phyloP scores from a whole-genome alignment of 2,329 filamentous ascomycete species.

The Ophiognomonia clavigignenti-juglandacearum region DNA sequence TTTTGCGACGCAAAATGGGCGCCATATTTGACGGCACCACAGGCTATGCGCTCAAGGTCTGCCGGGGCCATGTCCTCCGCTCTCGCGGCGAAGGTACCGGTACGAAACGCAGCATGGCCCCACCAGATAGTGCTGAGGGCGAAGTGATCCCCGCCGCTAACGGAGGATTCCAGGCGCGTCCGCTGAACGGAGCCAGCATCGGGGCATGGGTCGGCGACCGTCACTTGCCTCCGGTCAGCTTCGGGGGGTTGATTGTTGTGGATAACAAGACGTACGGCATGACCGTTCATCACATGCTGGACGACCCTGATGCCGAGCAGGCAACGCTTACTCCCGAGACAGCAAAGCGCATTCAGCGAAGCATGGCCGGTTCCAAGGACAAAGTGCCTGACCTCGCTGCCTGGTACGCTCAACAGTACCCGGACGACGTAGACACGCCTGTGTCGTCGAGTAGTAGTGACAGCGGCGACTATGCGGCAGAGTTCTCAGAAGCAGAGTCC shows the following conservation, averaged over 20 bases:
- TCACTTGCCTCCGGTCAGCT: conserved; percentile 85
- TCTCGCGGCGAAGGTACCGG: conserved; percentile 44
- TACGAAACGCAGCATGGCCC: conserved; percentile 34
- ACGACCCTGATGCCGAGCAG: conserved; percentile 51
- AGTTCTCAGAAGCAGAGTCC: conserved; percentile 59
- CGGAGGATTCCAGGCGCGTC: conserved; percentile 71
- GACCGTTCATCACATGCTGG: conserved; percentile 96
- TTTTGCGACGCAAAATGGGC: conserved; percentile 64
- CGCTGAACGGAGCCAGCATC: conserved; percentile 84
- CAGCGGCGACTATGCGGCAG: conserved; percentile 53
- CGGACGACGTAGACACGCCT: conserved; percentile 30
- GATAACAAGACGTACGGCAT: conserved; percentile 85
- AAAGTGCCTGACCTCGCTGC: conserved; percentile 32
- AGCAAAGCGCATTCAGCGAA: conserved; percentile 18
- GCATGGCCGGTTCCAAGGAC: conserved; percentile 20
- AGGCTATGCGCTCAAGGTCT: conserved; percentile 65
- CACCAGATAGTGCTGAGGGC: conserved; percentile 22
- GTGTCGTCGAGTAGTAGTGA: conserved; percentile 34
- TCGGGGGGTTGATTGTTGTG: conserved; percentile 81
- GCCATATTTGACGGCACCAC: conserved; percentile 58
- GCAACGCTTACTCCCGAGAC: conserved; percentile 3
- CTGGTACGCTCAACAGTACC: conserved; percentile 34
- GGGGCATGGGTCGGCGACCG: conserved; percentile 82
- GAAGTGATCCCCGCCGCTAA: conserved; percentile 51
- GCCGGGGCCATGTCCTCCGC: conserved; percentile 61